Base-by-base conservation (phyloP, 2,329 filamentous ascomycete genomes). In the Podosphaera fusca region DNA sequence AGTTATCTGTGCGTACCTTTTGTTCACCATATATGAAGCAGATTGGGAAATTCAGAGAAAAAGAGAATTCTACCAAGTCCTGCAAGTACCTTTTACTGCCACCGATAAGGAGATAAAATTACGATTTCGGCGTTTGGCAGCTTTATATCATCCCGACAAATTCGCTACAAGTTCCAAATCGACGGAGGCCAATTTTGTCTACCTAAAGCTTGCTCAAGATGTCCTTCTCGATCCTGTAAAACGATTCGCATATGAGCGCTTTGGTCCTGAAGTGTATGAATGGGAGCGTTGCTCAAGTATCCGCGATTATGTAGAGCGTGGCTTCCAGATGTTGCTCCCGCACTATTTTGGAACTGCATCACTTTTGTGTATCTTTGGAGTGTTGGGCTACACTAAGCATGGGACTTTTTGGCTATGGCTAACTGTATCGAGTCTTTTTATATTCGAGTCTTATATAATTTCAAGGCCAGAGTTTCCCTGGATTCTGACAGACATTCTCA, bases 11-110 rank as follows among this genome's bases (percentile, higher is more conserved):
- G 72, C 79, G 59, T 98, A 96, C 72, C 85, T 96, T 42, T 71
- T 84, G 61, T 95, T 95, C 74, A 95, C 88, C 52, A 80, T 96
- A 64, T 92, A 89, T 72, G 90, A 96, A 71, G 84, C 87, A 65
- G 86, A 94, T 74, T 81, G 85, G 72, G 81, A 87, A 61, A 75
- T 95, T 34, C 83, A 80, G 60, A 73, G 76, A 50, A 73, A 75
- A 1, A 81, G 84, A 21, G 82, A 87, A 69, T 95, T 85, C 72
- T 96, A 95, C 72, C 74, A 78, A 52, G 77, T 84, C 61, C 78
- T 98, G 0, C 80, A 80, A 40, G 77, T 95, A 0, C 73, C 82
- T 10, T 74, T 82, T 42, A 69, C 76, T 58, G 84, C 85, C 9
- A 76, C 78, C 56, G 87, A 94, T 56, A 79, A 79, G 63, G 81